Base-by-base conservation (phyloP, 805 yeast species). In the Candida stauntonica region DNA sequence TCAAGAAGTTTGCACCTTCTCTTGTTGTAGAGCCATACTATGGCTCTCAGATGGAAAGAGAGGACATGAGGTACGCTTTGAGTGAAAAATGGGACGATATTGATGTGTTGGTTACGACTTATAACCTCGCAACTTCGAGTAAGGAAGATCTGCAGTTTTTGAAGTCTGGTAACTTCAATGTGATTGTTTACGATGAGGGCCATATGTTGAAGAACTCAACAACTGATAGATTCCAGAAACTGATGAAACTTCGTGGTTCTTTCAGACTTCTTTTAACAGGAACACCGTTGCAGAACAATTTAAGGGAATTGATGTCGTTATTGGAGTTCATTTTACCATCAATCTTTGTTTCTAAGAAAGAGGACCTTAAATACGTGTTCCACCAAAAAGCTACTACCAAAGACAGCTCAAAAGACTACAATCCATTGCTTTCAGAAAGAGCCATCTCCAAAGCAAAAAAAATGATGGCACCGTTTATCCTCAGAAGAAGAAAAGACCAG, bases 401-500 rank as follows among this genome's bases (percentile, higher is more conserved):
- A 13, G 67, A 66, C 38, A 52, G 49, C 8, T 64, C 65, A 8
- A 72, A 73, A 30, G 63, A 65, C 38, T 82, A 75, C 55, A 85
- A 86, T 50, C 96, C 96, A 2, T 68, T 93, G 30, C 65, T 93
- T 29, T 86, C 97, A 0, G 84, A 82, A 48, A 95, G 91, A 63
- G 94, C 99, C 1, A 88, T 93, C 45, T 73, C 79, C 24, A 85
- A 88, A 56, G 99, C 99, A 4, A 87, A 86, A 59, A 83, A 93
- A 5, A 91, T 93, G 97, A 91, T 93, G 98, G 84, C 94, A 3
- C 99, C 99, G 4, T 93, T 93, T 65, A 91, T 93, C 7, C 67
- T 93, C 53, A 75, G 99, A 62, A 79, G 99, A 59, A 82, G 81
- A 57, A 93, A 93, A 64, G 85, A 77, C 39, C 97, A 91, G 62